These are phyloP conservation scores for Falciphora oryzae DNA, from an alignment of 2,329 filamentous ascomycete species.

Conservation along the genomic window DNA sequence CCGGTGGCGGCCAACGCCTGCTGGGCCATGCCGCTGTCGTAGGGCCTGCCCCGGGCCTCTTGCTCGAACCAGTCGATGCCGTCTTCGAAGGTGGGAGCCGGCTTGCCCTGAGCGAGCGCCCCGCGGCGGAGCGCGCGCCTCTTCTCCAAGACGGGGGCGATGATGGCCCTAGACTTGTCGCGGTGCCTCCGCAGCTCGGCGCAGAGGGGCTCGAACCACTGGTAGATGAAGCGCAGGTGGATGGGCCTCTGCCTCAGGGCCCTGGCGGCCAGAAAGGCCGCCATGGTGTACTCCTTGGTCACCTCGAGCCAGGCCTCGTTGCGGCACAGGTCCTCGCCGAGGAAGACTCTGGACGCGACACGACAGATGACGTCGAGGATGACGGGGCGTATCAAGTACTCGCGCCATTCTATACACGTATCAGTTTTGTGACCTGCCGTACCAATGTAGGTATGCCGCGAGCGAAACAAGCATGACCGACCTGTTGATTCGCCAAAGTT, in stretches of 20 bases:
- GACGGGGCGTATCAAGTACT: conserved; percentile 27
- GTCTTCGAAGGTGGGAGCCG: conserved; percentile 4
- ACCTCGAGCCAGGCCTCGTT: conserved; percentile 38
- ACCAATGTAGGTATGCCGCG: not conserved
- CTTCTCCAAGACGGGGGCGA: conserved; percentile 25
- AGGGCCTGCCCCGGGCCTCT: conserved; percentile 7
- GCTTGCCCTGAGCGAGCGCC: conserved; percentile 5
- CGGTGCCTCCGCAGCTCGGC: conserved; percentile 25
- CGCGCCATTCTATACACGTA: conserved; percentile 30
- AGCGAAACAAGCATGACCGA: not conserved
- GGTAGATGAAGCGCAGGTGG: conserved; percentile 33
- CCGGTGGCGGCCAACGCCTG: conserved; percentile 3
- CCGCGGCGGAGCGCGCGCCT: conserved; percentile 14
- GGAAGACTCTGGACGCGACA: conserved; percentile 41
- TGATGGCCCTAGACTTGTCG: conserved; percentile 25
- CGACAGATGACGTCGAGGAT: conserved; percentile 40
- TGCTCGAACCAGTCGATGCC: conserved; percentile 9
- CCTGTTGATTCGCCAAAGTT: conserved; percentile 22
- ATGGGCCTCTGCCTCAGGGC: conserved; percentile 35
- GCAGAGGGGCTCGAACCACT: conserved; percentile 38
- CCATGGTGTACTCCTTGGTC: conserved; percentile 39
- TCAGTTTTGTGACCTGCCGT: not conserved
- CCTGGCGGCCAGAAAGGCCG: conserved; percentile 29
- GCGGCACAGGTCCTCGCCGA: conserved; percentile 40
- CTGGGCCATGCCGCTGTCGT: conserved; percentile 6